phyloP scores from a whole-genome alignment of 169 alveolate species.

The Plasmodium inui region DNA sequence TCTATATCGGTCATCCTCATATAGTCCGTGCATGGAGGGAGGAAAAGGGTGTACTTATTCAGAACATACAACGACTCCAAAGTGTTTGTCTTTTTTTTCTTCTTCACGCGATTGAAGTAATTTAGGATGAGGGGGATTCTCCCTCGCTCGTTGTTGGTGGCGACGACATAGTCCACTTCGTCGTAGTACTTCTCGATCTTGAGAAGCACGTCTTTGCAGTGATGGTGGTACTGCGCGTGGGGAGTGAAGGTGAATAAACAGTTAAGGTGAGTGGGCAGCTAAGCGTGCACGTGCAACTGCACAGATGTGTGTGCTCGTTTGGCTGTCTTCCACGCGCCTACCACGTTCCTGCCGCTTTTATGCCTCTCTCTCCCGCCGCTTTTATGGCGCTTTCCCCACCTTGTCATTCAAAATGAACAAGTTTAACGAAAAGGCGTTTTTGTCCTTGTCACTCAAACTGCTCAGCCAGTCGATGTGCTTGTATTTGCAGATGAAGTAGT shows the following conservation, averaged over 20 bases:
- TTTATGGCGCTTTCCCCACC: not conserved
- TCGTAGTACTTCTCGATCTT: constrained; percentile 47
- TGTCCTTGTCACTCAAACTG: constrained; percentile 18
- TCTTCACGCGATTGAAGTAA: constrained; percentile 53
- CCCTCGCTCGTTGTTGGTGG: constrained; percentile 64
- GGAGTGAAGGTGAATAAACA: not conserved
- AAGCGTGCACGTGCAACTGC: not conserved
- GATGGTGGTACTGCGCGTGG: constrained; percentile 18
- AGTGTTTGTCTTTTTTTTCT: constrained; percentile 49
- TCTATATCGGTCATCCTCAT: constrained; percentile 56
- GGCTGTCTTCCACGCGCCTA: too few relatives aligned
- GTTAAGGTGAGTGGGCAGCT: not conserved
- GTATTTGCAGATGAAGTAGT: constrained; percentile 60
- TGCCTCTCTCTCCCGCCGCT: not conserved
- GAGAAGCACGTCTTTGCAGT: constrained; percentile 58
- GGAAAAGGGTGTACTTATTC: constrained; percentile 59
- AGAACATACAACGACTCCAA: constrained; percentile 57
- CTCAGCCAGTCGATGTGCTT: constrained; percentile 59
- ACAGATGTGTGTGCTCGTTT: not conserved
- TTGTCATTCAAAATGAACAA: constrained; percentile 58
- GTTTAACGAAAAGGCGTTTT: constrained; percentile 67
- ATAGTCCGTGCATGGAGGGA: constrained; percentile 40
- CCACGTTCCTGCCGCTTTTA: not conserved
- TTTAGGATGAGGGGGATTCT: constrained; percentile 48
- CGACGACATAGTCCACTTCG: constrained; percentile 67